A percentile compares a stretch with the other conserved stretches of the same genome.
These are phyloP conservation scores for Licmophora abbreviata DNA, from an alignment of 108 stramenopile genomes.

Conservation along the genomic window DNA sequence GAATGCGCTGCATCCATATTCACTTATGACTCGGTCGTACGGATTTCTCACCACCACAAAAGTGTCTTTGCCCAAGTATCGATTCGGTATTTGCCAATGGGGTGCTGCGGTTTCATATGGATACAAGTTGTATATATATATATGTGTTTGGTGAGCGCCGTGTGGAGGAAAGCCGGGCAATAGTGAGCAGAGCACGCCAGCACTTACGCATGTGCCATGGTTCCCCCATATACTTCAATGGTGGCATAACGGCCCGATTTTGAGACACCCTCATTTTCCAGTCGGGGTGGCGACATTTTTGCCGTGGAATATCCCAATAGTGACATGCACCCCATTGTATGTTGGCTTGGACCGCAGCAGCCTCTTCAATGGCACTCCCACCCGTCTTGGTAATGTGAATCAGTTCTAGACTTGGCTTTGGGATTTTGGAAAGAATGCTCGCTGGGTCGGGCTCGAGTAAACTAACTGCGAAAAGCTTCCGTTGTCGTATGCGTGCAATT, in stretches of 20 bases:
- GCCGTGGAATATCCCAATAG: background rate
- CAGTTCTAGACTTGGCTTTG: slow-evolving; percentile 6
- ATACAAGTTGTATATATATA: too few relatives aligned
- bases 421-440: too few relatives aligned
- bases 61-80: background rate
- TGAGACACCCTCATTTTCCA: background rate
- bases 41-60: slow-evolving; percentile 46
- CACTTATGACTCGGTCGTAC: slow-evolving; percentile 35
- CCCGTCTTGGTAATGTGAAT: slow-evolving; percentile 29
- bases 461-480: too few relatives aligned
- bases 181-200: too few relatives aligned
- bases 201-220: slow-evolving; percentile 1
- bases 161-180: too few relatives aligned
- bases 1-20: slow-evolving; percentile 21
- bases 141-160: too few relatives aligned
- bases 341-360: slow-evolving; percentile 1
- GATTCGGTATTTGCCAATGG: slow-evolving; percentile 1
- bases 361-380: slow-evolving; percentile 17
- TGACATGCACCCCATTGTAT: slow-evolving; percentile 22
- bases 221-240: background rate
- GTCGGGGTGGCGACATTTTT: too few relatives aligned
- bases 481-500: too few relatives aligned
- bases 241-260: background rate
- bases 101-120: too few relatives aligned
- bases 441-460: too few relatives aligned